These are phyloP conservation scores for Pseudovirgaria hyperparasitica DNA, from an alignment of 2,329 filamentous ascomycete species.

Conservation along the genomic window DNA sequence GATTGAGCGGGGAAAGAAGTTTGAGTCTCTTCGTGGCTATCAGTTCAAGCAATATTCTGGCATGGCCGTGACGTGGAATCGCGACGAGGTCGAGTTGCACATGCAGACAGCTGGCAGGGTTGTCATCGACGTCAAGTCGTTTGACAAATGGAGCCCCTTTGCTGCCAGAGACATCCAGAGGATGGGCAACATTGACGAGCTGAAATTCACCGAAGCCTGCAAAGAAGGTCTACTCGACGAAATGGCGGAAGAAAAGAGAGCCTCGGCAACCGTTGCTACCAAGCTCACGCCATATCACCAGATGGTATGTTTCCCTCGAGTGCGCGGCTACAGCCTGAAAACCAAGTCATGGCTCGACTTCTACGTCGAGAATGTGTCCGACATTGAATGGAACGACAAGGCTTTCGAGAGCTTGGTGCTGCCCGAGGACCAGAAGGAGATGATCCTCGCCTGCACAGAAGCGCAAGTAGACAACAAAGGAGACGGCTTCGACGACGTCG, in stretches of 20 bases:
- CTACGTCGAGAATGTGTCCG: slow-evolving; percentile 19
- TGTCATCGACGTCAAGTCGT: slow-evolving; percentile 33
- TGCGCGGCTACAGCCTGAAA: slow-evolving; percentile 10
- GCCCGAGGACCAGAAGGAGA: slow-evolving; percentile 32
- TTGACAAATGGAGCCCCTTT: slow-evolving; percentile 1
- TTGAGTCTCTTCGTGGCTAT: slow-evolving; percentile 34
- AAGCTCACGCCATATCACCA: slow-evolving; percentile 5
- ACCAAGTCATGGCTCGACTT: slow-evolving; percentile 16
- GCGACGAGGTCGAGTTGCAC: slow-evolving; percentile 11
- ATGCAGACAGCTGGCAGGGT: slow-evolving; percentile 25
- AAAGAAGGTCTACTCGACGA: slow-evolving; percentile 12
- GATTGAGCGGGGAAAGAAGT: slow-evolving; percentile 32
- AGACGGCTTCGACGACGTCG: slow-evolving; percentile 38
- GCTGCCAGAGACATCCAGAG: slow-evolving; percentile 5
- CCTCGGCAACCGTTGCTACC: slow-evolving; percentile 14
- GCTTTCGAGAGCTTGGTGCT: slow-evolving; percentile 38
- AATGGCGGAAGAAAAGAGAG: slow-evolving; percentile 12
- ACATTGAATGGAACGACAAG: slow-evolving; percentile 30
- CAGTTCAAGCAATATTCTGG: slow-evolving; percentile 40
- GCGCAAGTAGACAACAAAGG: slow-evolving; percentile 24
- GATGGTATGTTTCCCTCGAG: slow-evolving; percentile 3
- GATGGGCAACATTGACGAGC: slow-evolving; percentile 15
- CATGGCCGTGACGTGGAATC: slow-evolving; percentile 21
- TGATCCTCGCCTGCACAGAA: slow-evolving; percentile 35
- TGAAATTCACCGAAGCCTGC: slow-evolving; percentile 12